Conservation (phyloP, 2,329 filamentous ascomycete species). For the Fusarium concolor region DNA sequence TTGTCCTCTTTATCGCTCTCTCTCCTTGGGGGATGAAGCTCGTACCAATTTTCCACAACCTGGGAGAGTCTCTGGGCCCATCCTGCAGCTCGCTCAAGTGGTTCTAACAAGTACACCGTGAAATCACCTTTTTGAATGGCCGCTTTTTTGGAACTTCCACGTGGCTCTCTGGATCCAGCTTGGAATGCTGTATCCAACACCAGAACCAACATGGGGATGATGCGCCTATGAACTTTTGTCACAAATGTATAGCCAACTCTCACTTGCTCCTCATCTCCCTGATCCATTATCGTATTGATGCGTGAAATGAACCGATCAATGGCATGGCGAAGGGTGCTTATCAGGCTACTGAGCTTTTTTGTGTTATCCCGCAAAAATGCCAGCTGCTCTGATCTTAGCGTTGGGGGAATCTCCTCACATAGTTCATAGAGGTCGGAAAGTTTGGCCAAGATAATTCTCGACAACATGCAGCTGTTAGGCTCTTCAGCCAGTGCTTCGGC, state of each 20-base stretch:
- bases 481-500: not conserved
- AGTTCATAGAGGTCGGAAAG: slow-evolving; percentile 28
- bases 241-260: slow-evolving; percentile 6
- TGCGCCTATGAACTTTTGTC: slow-evolving; percentile 21
- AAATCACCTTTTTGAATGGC: slow-evolving; percentile 28
- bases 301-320: slow-evolving; percentile 17
- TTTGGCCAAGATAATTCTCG: slow-evolving; percentile 23
- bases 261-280: not conserved
- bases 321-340: slow-evolving; percentile 17
- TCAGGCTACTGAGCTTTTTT: not conserved
- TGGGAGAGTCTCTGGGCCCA: slow-evolving; percentile 36
- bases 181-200: slow-evolving; percentile 39
- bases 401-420: slow-evolving; percentile 30
- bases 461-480: not conserved
- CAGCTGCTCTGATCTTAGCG: slow-evolving; percentile 24
- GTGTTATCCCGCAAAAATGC: slow-evolving; percentile 25
- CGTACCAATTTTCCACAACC: slow-evolving; percentile 19
- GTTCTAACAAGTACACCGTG: slow-evolving; percentile 31
- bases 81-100: slow-evolving; percentile 23
- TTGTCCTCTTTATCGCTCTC: not conserved
- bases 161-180: slow-evolving; percentile 18
- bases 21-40: slow-evolving; percentile 12
- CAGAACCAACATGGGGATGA: slow-evolving; percentile 46
- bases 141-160: not conserved
- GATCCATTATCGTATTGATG: slow-evolving; percentile 11